These are phyloP conservation scores for Lichtheimia ramosa DNA, from an alignment of 371 early-diverging fungal species.

Conservation along the genomic window DNA sequence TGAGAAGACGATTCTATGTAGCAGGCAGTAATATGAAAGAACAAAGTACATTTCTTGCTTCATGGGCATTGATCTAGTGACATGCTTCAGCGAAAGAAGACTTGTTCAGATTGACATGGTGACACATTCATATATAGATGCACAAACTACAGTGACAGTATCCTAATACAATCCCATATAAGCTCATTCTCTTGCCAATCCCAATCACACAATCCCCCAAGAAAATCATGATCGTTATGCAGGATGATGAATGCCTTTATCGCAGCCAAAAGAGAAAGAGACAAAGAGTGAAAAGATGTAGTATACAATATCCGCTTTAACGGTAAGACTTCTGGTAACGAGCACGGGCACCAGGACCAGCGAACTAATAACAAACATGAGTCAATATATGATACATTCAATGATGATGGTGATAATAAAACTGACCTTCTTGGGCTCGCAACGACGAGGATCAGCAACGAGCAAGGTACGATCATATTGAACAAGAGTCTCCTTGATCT, in stretches of 20 bases:
- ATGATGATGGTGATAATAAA: neutral
- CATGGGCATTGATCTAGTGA: too few relatives aligned
- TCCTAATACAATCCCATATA: too few relatives aligned
- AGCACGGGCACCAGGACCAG: constrained; percentile 99
- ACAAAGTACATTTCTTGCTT: too few relatives aligned
- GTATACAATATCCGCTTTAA: constrained; percentile 52
- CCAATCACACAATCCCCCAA: too few relatives aligned
- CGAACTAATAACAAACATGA: constrained; percentile 65
- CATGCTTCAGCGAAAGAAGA: too few relatives aligned
- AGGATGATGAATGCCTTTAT: constrained; percentile 2
- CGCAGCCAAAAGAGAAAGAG: neutral
- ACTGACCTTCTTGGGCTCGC: constrained; percentile 98
- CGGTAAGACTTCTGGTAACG: constrained; percentile 98
- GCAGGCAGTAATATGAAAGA: too few relatives aligned
- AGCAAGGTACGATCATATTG: constrained; percentile 98
- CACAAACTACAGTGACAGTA: too few relatives aligned
- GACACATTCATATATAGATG: too few relatives aligned
- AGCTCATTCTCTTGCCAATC: too few relatives aligned
- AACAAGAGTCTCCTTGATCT: constrained; percentile 95
- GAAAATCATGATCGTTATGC: too few relatives aligned
- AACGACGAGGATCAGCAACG: constrained; percentile 99
- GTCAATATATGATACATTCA: neutral
- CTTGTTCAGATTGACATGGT: too few relatives aligned
- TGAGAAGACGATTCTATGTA: too few relatives aligned
- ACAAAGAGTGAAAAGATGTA: constrained; percentile 3